These are phyloP conservation scores for Megacollybia marginata DNA, from an alignment of 768 basidiomycete species.

Conservation along the genomic window DNA sequence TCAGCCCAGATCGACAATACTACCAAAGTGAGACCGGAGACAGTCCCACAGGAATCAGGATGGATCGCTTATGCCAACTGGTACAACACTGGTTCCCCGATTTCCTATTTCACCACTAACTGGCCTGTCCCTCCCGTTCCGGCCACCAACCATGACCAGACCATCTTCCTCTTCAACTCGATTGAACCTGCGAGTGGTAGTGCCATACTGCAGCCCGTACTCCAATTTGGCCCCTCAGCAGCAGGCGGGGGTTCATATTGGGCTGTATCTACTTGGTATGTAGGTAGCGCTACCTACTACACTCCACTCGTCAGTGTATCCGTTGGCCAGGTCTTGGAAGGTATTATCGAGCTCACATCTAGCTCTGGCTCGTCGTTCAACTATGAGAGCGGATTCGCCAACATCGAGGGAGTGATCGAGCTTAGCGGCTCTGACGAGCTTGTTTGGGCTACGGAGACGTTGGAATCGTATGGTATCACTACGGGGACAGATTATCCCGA, in stretches of 20 bases:
- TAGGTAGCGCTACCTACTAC: no score
- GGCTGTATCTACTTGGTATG: slow-evolving; percentile 8
- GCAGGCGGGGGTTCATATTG: slow-evolving; percentile 10
- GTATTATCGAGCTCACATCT: no score
- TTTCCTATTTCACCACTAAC: slow-evolving; percentile 9
- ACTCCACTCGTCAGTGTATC: no score
- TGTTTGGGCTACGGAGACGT: no score
- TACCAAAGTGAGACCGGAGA: neutral
- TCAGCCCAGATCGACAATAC: neutral
- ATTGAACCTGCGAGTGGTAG: slow-evolving; percentile 7
- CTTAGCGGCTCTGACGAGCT: no score
- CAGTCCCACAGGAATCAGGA: slow-evolving; percentile 2
- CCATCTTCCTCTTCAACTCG: slow-evolving; percentile 11
- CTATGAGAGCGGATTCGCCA: no score
- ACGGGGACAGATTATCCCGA: no score
- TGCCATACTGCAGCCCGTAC: no score
- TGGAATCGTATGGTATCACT: no score
- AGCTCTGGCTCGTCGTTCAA: no score
- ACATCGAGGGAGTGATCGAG: no score
- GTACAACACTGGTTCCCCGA: slow-evolving; percentile 9
- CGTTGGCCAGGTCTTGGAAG: no score
- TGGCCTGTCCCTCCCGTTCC: slow-evolving; percentile 12
- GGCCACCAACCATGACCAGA: slow-evolving; percentile 8
- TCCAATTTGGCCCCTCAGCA: slow-evolving; percentile 9
- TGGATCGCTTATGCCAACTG: slow-evolving; percentile 11